Conservation (phyloP, 768 basidiomycete species). For the Dioszegia aurantiaca region DNA sequence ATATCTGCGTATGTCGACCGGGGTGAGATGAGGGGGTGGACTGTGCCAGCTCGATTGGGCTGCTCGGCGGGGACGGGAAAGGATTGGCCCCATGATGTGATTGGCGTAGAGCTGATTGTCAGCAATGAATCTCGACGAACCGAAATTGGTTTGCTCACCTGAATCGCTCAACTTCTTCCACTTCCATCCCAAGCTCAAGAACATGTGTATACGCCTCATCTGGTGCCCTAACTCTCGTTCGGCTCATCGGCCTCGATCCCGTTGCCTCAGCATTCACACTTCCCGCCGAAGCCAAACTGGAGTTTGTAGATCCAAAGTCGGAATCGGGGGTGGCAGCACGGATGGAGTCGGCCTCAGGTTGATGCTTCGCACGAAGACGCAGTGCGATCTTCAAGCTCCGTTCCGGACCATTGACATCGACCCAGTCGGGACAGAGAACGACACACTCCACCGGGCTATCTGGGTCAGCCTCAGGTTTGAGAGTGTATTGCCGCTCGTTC, state of each 20-base stretch:
- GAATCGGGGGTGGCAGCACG: neutral
- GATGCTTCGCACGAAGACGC: conserved; percentile 28
- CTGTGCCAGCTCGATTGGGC: conserved; percentile 29
- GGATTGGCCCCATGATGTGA: conserved; percentile 26
- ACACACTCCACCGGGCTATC: conserved; percentile 47
- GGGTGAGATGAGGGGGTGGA: conserved; percentile 33
- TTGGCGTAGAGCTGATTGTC: conserved; percentile 31
- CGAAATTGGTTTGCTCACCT: conserved; percentile 24
- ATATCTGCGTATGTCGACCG: conserved; percentile 27
- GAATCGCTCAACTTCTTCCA: conserved; percentile 46
- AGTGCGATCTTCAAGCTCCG: conserved; percentile 36
- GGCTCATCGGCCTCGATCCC: neutral
- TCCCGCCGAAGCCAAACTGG: neutral
- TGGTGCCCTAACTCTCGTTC: neutral
- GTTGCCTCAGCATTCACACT: too few species aligned
- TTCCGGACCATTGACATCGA: conserved; percentile 41
- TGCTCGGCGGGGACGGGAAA: conserved; percentile 45
- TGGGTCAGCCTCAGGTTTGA: conserved; percentile 29
- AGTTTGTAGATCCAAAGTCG: neutral
- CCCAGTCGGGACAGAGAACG: conserved; percentile 46
- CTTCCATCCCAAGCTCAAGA: conserved; percentile 49
- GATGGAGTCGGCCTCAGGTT: neutral
- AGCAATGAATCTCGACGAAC: neutral
- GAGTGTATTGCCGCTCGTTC: conserved; percentile 28
- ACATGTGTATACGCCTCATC: conserved; percentile 30